phyloP scores from a whole-genome alignment of 1,139 yeast genomes.

The Nakaseomyces uthaithaninus region DNA sequence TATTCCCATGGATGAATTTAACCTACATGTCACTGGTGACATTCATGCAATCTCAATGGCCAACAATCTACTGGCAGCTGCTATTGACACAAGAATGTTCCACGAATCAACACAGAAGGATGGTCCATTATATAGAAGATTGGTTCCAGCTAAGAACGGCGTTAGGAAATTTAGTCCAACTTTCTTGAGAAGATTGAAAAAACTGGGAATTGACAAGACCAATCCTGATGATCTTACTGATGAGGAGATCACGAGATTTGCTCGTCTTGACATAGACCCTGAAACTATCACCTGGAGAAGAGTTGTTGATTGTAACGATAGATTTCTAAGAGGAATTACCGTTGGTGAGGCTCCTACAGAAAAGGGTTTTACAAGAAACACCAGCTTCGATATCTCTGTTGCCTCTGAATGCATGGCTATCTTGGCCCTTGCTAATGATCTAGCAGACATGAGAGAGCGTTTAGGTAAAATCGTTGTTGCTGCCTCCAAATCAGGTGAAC shows the following conservation, averaged over 20 bases:
- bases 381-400: constrained; percentile 77
- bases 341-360: constrained; percentile 74
- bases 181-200: constrained; percentile 55
- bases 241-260: constrained; percentile 57
- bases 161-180: constrained; percentile 55
- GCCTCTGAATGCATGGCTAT: constrained; percentile 82
- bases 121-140: constrained; percentile 55
- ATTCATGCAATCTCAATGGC: constrained; percentile 79
- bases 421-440: constrained; percentile 58
- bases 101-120: constrained; percentile 68
- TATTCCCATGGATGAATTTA: constrained; percentile 83
- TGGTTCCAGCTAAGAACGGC: constrained; percentile 66
- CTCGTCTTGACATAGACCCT: constrained; percentile 63
- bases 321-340: constrained; percentile 67
- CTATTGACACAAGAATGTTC: constrained; percentile 77
- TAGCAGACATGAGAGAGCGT: constrained; percentile 60
- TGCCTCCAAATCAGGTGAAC: constrained; percentile 50
- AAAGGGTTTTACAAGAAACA: constrained; percentile 59
- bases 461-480: constrained; percentile 69
- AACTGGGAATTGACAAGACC: constrained; percentile 56
- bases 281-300: constrained; percentile 66
- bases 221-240: constrained; percentile 60
- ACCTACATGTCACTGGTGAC: constrained; percentile 79
- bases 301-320: constrained; percentile 74
- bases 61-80: constrained; percentile 71